phyloP scores from a whole-genome alignment of 306 rosid species.

The Echinosophora koreensis region DNA sequence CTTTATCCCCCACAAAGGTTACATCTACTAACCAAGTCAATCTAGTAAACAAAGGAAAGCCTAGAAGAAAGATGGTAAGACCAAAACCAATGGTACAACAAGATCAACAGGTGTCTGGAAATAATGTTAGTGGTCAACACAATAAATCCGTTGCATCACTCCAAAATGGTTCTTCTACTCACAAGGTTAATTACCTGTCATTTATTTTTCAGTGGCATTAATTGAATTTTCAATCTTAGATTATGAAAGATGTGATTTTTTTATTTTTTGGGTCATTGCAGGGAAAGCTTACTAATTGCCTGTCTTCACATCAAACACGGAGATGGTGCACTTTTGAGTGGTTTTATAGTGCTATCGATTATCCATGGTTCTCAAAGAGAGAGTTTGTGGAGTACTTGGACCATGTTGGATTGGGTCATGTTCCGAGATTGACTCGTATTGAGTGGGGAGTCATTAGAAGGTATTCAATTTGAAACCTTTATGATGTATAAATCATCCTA shows the following conservation, averaged over 20 bases:
- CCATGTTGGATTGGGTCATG: slow-evolving; percentile 95
- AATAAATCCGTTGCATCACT: slow-evolving; percentile 47
- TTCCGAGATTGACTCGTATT: slow-evolving; percentile 91
- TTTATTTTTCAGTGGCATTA: slow-evolving; percentile 37
- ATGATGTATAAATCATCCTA: slow-evolving; percentile 31
- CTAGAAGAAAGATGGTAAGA: slow-evolving; percentile 66
- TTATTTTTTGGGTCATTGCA: slow-evolving; percentile 45
- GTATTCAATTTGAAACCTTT: slow-evolving; percentile 59
- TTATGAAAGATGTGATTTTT: slow-evolving; percentile 14
- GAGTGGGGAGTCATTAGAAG: slow-evolving; percentile 98
- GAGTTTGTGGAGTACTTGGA: slow-evolving; percentile 93
- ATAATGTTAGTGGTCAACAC: slow-evolving; percentile 50
- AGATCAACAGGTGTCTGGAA: slow-evolving; percentile 54
- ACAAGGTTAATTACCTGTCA: slow-evolving; percentile 60
- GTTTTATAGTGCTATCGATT: slow-evolving; percentile 97
- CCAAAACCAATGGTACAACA: slow-evolving; percentile 55
- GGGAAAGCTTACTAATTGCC: slow-evolving; percentile 76
- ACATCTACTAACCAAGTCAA: slow-evolving; percentile 56
- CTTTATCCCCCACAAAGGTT: slow-evolving; percentile 54
- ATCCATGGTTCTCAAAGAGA: slow-evolving; percentile 94
- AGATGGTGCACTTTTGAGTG: slow-evolving; percentile 94
- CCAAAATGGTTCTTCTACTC: slow-evolving; percentile 46
- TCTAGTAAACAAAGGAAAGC: slow-evolving; percentile 60
- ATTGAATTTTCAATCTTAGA: slow-evolving; percentile 36
- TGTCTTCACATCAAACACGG: slow-evolving; percentile 72